Evolutionary conservation across 1,139 yeast species (phyloP).

Genomic region (Pichia kudriavzevii): DNA sequence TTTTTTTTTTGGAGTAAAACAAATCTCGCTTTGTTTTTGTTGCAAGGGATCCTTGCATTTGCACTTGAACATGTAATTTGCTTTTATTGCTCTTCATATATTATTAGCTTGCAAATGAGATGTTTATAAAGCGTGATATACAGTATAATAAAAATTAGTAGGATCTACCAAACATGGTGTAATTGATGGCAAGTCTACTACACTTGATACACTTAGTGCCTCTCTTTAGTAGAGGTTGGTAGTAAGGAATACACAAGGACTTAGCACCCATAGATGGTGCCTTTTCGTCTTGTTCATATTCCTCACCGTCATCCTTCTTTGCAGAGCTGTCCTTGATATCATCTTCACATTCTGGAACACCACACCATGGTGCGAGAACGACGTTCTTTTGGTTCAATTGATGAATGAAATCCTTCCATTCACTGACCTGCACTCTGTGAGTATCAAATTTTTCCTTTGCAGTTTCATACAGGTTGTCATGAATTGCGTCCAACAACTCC

Average conservation of each 20-base stretch:
- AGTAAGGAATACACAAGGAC: conserved; percentile 91
- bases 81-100: too few relatives aligned
- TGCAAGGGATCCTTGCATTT: too few relatives aligned
- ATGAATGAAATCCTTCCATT: conserved; percentile 91
- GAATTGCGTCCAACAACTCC: conserved; percentile 73
- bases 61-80: too few relatives aligned
- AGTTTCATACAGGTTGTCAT: conserved; percentile 58
- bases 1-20: background rate
- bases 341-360: conserved; percentile 88
- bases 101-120: background rate
- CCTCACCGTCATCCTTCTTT: conserved; percentile 67
- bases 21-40: background rate
- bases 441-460: conserved; percentile 81
- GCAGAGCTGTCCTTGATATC: conserved; percentile 93
- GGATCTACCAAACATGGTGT: conserved; percentile 95
- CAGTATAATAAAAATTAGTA: conserved; percentile 38
- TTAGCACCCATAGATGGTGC: conserved; percentile 99
- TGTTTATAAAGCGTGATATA: background rate
- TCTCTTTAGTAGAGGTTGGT: conserved; percentile 73
- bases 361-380: conserved; percentile 96
- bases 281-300: conserved; percentile 85
- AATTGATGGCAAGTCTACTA: conserved; percentile 63
- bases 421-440: conserved; percentile 73
- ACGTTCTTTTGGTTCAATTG: conserved; percentile 87
- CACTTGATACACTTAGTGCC: conserved; percentile 87